Base-by-base conservation (phyloP, 1,284 basidiomycete genomes). In the Puccinia sorghi region DNA sequence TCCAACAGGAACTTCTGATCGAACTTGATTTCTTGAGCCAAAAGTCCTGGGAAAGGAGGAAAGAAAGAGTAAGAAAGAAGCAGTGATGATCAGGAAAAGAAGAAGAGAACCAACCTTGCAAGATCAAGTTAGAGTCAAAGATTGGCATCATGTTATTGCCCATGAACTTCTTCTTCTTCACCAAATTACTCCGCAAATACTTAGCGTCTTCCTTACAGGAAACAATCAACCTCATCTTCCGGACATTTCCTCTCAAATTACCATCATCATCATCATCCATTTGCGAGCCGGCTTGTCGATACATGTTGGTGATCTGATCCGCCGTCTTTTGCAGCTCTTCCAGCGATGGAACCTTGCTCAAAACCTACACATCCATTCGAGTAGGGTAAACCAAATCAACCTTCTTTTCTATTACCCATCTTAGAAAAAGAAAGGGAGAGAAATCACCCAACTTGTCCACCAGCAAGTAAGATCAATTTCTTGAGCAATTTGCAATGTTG, bases 361-460 rank as follows among this genome's bases (percentile, higher is more conserved):
- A 3, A 12, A 66, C 64, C 64, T 66, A 61, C 43, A 46, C 43
- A 46, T n/a, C n/a, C n/a, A n/a, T n/a, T n/a, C n/a, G n/a, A n/a
- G n/a, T n/a, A n/a, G n/a, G n/a, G n/a, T n/a, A n/a, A n/a, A n/a
- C n/a, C n/a, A n/a, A n/a, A n/a, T n/a, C n/a, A n/a, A n/a, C n/a
- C n/a, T n/a, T n/a, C n/a, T n/a, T n/a, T n/a, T n/a, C n/a, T n/a
- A n/a, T n/a, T n/a, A n/a, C n/a, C n/a, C n/a, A n/a, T 46, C 43
- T 46, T 46, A 7, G 8, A 46, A 46, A 6, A 46, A 13, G 8
- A 46, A 13, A 46, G 43, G 13, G 43, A 46, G 13, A 7, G 43
- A 46, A 46, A 61, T 39, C 37, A 66, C 69, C 13, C 69, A 71
- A 76, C 73, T 54, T 76, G 63, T 54, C 73, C 73, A 43, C 48